Evolutionary conservation across 305 asterid genomes (phyloP).

Genomic region (Fraxinus paxiana): DNA sequence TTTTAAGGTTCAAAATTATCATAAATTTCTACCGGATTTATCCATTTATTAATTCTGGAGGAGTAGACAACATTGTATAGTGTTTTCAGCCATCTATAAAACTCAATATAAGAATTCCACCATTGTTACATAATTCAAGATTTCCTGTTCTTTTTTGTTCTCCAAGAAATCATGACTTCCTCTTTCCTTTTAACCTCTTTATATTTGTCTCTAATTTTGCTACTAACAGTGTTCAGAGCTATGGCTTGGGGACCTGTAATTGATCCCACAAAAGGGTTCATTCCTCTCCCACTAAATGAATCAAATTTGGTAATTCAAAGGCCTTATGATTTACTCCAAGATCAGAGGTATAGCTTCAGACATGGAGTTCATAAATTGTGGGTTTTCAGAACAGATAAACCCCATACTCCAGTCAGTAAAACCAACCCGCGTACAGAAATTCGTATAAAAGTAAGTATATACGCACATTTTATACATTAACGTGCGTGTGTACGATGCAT

Average conservation of each 20-base stretch:
- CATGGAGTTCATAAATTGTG: constrained; percentile 32
- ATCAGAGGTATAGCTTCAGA: constrained; percentile 26
- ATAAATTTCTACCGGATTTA: not conserved
- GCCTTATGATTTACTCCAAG: constrained; percentile 23
- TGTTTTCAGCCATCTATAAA: not conserved
- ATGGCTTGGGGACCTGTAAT: constrained; percentile 5
- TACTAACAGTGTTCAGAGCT: not conserved
- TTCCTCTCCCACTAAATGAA: constrained; percentile 18
- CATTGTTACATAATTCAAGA: not conserved
- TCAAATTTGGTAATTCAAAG: constrained; percentile 23
- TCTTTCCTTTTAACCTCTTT: not conserved
- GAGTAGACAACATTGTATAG: not conserved
- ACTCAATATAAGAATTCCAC: not conserved
- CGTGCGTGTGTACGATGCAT: not conserved
- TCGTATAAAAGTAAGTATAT: constrained; percentile 18
- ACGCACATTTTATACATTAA: not conserved
- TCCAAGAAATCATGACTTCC: not conserved
- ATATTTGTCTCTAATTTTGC: not conserved
- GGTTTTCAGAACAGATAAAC: constrained; percentile 31
- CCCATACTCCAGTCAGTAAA: constrained; percentile 24
- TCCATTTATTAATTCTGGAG: not conserved
- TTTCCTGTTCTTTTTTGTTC: not conserved
- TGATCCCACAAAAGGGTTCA: constrained; percentile 29
- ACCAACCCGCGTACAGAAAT: constrained; percentile 30
- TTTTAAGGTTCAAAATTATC: not conserved